A percentile compares a stretch with the other conserved stretches of the same genome.
Evolutionary conservation across 768 basidiomycete genomes (phyloP).

Genomic region (Pisolithus sp.): DNA sequence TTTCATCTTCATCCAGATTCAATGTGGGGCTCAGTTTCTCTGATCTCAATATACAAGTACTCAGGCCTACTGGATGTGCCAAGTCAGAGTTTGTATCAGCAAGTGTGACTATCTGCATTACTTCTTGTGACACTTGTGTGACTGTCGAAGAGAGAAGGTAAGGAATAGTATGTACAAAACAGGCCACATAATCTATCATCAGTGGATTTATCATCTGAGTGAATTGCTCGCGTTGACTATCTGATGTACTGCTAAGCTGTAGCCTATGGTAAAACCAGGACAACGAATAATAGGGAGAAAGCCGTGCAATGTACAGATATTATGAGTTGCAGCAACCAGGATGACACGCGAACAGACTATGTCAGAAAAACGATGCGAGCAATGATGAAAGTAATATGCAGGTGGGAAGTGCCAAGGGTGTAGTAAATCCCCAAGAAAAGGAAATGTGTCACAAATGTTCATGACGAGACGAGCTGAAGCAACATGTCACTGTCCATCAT

Average conservation of each 20-base stretch:
- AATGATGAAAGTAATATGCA: conserved; percentile 1
- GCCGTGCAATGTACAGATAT: conserved; percentile 23
- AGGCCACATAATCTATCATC: no score
- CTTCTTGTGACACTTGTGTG: no score
- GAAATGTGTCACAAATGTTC: conserved; percentile 11
- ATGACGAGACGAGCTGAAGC: conserved; percentile 48
- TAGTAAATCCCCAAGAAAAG: conserved; percentile 9
- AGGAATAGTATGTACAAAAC: no score
- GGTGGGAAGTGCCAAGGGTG: not conserved
- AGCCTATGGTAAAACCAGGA: conserved; percentile 18
- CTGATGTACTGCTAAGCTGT: conserved; percentile 17
- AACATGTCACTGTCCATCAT: conserved; percentile 55
- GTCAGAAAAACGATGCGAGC: conserved; percentile 18
- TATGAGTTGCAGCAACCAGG: conserved; percentile 22
- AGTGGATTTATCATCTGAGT: conserved; percentile 13
- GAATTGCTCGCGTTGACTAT: conserved; percentile 16
- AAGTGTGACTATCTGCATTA: no score
- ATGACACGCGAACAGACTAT: conserved; percentile 15
- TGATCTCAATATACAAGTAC: no score
- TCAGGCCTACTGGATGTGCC: no score
- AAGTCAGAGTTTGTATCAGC: no score
- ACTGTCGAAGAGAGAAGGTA: no score
- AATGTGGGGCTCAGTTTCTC: no score
- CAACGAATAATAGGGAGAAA: conserved; percentile 10
- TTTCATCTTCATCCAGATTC: no score